Base-by-base conservation (phyloP, 1,284 basidiomycete species). In the Tilletia indica region DNA sequence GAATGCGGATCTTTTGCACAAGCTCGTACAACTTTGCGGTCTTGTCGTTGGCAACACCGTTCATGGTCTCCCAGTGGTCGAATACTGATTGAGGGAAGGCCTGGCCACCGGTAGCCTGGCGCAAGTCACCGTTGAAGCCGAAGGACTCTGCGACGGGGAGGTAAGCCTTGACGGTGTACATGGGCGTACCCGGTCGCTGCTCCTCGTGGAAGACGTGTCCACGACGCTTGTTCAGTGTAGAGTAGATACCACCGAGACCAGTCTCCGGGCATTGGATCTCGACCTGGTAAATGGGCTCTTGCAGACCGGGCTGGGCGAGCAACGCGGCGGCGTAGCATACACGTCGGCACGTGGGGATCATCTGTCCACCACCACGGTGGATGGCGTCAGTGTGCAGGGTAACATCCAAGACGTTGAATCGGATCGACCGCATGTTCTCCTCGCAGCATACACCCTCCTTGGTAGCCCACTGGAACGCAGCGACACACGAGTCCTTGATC, bases 91-190 rank as follows among this genome's bases (percentile, higher is more conserved):
- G 96, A 73, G 95, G 95, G 94, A 98, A 98, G 79, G 96, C 97
- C 88, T 99, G 97, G 73, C 96, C 96, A 85, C 89, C 90, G 68
- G 96, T 99, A 74, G 92, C 91, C 84, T 91, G 90, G 83, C 97
- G 92, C 71, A 99, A 90, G 80, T 93, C 95, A 82, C 92, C 94
- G 87, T 96, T 98, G 91, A 99, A 99, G 81, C 97, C 96, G 88
- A 99, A 99, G 21, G 96, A 98, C 87, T 98, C 96, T 86, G 89
- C 88, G 86, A 98, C 94, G 84, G 96, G 96, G 70, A 98, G 89
- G 89, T 95, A 97, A 47, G 95, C 95, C 90, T 98, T 99, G 87
- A 99, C 93, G 72, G 93, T 99, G 90, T 96, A 97, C 94, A 99
- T 98, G 75, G 97, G 97, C 34, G 97, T 99, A 88, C 97, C 96